Percentiles rank a stretch among this genome's conserved stretches.
phyloP scores from a whole-genome alignment of 176 grass and related monocot species.

The Rhynchospora breviuscula region DNA sequence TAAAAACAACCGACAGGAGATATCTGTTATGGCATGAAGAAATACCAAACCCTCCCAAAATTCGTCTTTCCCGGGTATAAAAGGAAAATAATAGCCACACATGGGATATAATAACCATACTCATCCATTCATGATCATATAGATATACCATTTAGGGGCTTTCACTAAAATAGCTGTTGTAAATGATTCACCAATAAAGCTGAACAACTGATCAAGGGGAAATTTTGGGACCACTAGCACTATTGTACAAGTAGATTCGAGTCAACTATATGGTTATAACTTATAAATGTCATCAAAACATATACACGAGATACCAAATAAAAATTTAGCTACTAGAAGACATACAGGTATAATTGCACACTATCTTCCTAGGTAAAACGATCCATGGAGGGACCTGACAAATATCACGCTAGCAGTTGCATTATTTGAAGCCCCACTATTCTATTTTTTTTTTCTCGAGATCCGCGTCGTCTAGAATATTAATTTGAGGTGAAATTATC shows the following conservation, averaged over 20 bases:
- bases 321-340: slow-evolving; percentile 1
- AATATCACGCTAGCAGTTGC: background rate
- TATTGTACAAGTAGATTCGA: background rate
- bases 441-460: background rate
- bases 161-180: background rate
- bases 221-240: background rate
- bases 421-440: background rate
- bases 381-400: background rate
- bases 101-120: too few species aligned
- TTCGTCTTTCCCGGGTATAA: too few species aligned
- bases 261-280: background rate
- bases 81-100: too few species aligned
- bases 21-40: too few species aligned
- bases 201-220: background rate
- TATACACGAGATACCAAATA: background rate
- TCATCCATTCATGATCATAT: too few species aligned
- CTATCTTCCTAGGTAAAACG: background rate
- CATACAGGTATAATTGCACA: background rate
- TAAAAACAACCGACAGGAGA: too few species aligned
- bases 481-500: background rate
- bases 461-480: background rate
- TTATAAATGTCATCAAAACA: too few species aligned
- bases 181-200: background rate
- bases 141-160: too few species aligned
- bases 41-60: too few species aligned